Evolutionary conservation across 2,329 filamentous ascomycete species (phyloP), one percentile per base, ranked within the genome.

Genomic region (Ophiostoma novo-ulmi): DNA sequence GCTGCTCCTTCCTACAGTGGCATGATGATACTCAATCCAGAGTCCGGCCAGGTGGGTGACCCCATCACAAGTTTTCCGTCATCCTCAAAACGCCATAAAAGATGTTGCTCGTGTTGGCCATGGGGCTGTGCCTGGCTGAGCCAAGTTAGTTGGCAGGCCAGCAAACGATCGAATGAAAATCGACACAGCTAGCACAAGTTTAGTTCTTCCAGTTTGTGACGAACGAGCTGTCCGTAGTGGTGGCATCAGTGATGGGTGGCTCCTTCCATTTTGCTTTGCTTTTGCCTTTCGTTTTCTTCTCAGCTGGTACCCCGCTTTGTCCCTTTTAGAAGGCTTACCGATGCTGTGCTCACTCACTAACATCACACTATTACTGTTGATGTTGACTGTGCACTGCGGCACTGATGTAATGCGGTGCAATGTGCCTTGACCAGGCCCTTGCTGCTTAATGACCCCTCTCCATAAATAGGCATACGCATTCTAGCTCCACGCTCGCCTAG

Each of bases 81-180:
- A 22, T 22, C 48, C 20, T 55, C 11, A 55, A n/a, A 55, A 26
- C 13, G 22, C n/a, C 22, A 13, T 58, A 0, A 10, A 31, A 13
- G 6, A 13, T 22, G n/a, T 10, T 22, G n/a, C 22, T 26, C 52
- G 22, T 22, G 22, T 26, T 26, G 5, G 52, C n/a, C 52, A 26
- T 58, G 52, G 52, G 52, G 52, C 52, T 58, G 52, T 58, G 52
- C 52, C 52, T 58, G 52, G 8, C 44, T 39, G 38, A 39, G 38
- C 38, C 38, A 48, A 20, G 14, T 10, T 26, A 26, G 52, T 58
- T 58, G 52, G 22, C 22, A 58, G 52, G 52, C 22, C 52, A 58
- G 52, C 52, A 58, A 58, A 31, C 52, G 52, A 26, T n/a, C 52
- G 52, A 58, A 58, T 58, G 52, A 26, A 58, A 58, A 31, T n/a